Percentiles rank a stretch among this genome's conserved stretches.
Conservation (phyloP, 2,329 filamentous ascomycete species). For the Septoria petroselini region DNA sequence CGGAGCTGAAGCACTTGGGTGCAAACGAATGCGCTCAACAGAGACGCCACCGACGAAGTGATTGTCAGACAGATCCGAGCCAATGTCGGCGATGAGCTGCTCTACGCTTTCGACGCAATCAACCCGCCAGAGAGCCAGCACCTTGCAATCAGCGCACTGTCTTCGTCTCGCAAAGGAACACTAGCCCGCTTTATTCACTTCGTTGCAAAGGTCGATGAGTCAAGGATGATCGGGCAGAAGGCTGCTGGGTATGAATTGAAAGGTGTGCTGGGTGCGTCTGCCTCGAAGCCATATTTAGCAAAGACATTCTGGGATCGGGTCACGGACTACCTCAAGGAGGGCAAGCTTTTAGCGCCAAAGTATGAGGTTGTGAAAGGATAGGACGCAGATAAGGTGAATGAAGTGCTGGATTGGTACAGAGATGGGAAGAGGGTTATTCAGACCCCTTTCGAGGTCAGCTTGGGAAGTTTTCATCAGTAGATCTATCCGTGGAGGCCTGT, state of each 20-base stretch:
- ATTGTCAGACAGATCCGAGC: not conserved
- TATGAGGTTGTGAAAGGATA: conserved; percentile 1
- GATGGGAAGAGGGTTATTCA: not conserved
- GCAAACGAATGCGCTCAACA: conserved; percentile 1
- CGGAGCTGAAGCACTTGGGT: not conserved
- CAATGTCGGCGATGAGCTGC: not conserved
- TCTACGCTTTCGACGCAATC: conserved; percentile 3
- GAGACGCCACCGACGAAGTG: not conserved
- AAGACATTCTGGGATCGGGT: not conserved
- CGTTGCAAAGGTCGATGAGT: not conserved
- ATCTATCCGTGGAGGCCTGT: too few species aligned
- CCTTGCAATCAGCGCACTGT: not conserved
- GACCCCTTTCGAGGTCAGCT: not conserved
- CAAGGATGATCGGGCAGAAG: not conserved
- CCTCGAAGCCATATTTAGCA: not conserved
- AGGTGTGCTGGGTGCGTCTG: not conserved
- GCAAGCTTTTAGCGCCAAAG: not conserved
- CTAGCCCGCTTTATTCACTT: not conserved
- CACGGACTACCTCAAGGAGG: not conserved
- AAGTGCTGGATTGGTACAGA: conserved; percentile 1
- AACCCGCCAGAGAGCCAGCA: not conserved
- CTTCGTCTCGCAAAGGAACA: not conserved
- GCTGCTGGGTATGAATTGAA: not conserved
- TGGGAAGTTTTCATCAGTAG: too few species aligned
- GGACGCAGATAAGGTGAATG: conserved; percentile 6